Evolutionary conservation across 2,329 filamentous ascomycete species (phyloP), one percentile per base, ranked within the genome.

Genomic region (Colletotrichum sp.): DNA sequence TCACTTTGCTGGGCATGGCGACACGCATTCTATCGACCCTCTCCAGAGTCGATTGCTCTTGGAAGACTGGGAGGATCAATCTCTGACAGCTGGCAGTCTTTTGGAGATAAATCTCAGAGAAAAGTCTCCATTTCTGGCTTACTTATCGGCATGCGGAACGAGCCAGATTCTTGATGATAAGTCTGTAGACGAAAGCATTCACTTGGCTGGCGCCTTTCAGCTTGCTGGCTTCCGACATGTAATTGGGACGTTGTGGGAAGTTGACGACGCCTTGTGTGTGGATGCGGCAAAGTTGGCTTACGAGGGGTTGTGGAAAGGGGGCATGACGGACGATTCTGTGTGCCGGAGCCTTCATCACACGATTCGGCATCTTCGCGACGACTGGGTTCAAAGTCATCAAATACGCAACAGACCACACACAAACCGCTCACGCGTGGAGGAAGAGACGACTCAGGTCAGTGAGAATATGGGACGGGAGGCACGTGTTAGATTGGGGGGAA

Each of bases 1-100:
- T 72, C 86, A 87, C 75, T 88, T 88, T 69, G 85, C 86, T 3
- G 83, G 86, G 6, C 86, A 86, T 64, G 85, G 83, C 2, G 1
- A 30, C 2, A 59, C 66, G 2, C 18, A 73, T 2, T 9, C 21
- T 0, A 0, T 48, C 10, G 70, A 80, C 59, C 78, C 78, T 4
- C 72, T 67, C 0, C 39, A 71, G 59, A 79, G 78, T 39, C 16
- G 18, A 2, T 48, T 80, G 2, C n/a, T 77, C 3, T 13, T 79
- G 4, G 18, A 75, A 26, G 72, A 78, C 30, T 52, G 32, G 34
- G 2, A 64, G 1, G 10, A 34, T 4, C n/a, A 72, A 14, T 76
- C 71, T 1, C 65, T 81, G 1, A 77, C 77, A 6, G 78, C 80
- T 4, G 65, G 48, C 1, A 71, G 61, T 39, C 68, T 81, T 5